These are phyloP conservation scores for Tanacetum coccineum DNA, from an alignment of 129 eudicot species.

Conservation along the genomic window DNA sequence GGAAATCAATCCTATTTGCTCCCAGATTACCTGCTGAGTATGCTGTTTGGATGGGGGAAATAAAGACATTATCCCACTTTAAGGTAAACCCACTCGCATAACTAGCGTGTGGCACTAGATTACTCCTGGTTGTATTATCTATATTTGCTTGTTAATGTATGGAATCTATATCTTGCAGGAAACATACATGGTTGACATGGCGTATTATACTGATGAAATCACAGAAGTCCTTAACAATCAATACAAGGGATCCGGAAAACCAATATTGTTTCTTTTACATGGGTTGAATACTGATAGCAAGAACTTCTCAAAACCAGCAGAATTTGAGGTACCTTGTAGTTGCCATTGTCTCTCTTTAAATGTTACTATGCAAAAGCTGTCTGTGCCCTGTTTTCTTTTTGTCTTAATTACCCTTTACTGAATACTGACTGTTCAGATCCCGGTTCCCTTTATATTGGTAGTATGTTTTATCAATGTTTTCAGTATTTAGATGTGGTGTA, in stretches of 20 bases:
- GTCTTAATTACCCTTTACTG: background rate
- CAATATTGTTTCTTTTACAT: conserved; percentile 81
- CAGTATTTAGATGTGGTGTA: background rate
- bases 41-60: conserved; percentile 98
- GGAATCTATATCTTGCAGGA: conserved; percentile 25
- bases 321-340: conserved; percentile 59
- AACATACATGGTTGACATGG: too few relatives aligned
- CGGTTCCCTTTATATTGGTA: background rate
- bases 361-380: conserved; percentile 5
- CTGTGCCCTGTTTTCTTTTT: conserved; percentile 5
- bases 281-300: conserved; percentile 95
- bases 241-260: conserved; percentile 29
- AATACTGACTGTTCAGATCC: conserved; percentile 5
- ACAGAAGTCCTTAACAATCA: too few relatives aligned
- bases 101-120: background rate
- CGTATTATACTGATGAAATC: conserved; percentile 7
- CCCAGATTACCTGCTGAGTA: conserved; percentile 91
- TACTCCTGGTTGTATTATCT: background rate
- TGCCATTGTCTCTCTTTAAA: conserved; percentile 3
- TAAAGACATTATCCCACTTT: conserved; percentile 61
- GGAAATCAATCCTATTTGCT: conserved; percentile 77
- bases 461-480: background rate
- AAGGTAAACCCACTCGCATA: conserved; percentile 47
- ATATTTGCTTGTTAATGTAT: conserved; percentile 12
- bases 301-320: conserved; percentile 83